Base-by-base conservation (phyloP, 441 rosid genomes). In the Brassica hybrid region DNA sequence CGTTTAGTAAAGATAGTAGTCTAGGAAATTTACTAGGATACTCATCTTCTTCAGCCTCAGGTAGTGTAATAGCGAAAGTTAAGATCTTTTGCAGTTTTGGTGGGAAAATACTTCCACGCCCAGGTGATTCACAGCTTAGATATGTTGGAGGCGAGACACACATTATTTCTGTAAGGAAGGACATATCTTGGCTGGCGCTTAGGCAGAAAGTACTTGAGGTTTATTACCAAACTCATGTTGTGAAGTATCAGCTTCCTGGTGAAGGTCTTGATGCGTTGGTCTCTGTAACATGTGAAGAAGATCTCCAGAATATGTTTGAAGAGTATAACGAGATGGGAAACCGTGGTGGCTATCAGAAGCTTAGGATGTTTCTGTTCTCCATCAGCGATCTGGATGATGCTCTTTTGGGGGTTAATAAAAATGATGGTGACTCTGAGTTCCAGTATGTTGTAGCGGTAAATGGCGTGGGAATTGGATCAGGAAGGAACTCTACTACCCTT, bases 1-100 rank as follows among this genome's bases (percentile, higher is more conserved):
- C 77, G 14, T 54, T 85, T 3, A 84, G 83, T 80, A 79, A 86
- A 85, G 90, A 80, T 48, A 85, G 77, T 69, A 76, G 70, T 48
- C 78, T 69, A 66, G 87, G 84, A 17, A 50, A 71, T 71, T 32
- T 67, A 50, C 74, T 66, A 54, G 77, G 34, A 43, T 73, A 57
- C 23, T 1, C 65, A 14, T 63, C 83, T 50, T 80, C 78, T 62
- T 73, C 67, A 58, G 83, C 68, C 54, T 76, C 72, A 25, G 81
- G 74, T 57, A 73, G 36, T 69, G 73, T 76, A 30, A 71, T 71
- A 41, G 71, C 74, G 36, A 81, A 73, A 34, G 66, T 76, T 48
- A 81, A 81, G 74, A 69, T 81, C 23, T 78, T 81, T 7, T 81
- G 83, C 74, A 81, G 83, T 56, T 81, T 73, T 34, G 73, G 81